Evolutionary conservation across 1,139 yeast genomes (phyloP), one percentile per base, ranked within the genome.

Genomic region (Suhomyces taliae): DNA sequence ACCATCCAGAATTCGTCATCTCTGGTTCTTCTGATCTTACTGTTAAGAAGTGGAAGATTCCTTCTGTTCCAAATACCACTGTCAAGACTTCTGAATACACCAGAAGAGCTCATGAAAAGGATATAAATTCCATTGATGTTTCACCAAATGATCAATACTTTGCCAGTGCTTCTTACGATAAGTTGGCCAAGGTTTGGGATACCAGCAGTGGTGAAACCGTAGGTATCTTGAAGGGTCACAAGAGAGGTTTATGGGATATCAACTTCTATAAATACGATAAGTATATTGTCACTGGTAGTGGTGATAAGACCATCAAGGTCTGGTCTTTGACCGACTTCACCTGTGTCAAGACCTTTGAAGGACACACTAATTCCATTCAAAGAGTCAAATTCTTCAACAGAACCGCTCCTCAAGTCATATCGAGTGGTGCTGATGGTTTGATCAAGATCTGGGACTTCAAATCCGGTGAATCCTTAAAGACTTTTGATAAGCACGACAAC

Each of bases 91-190:
- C 97, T 4, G 86, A 83, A 40, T 93, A 86, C 66, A 93, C 99
- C 0, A 81, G 97, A 72, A 82, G 93, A 60, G 99, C 97, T 0
- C 99, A 93, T 65, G 99, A 93, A 46, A 93, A 93, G 65, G 97
- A 93, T 65, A 91, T 93, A 50, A 95, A 93, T 61, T 81, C 95
- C 4, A 70, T 95, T 44, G 97, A 90, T 54, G 76, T 93, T 2
- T 79, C 97, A 7, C 96, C 97, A 10, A 90, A 91, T 60, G 95
- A 93, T 66, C 87, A 85, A 54, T 74, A 77, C 51, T 83, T 93
- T 60, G 98, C 97, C 1, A 87, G 97, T 5, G 98, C 97, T 1
- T 88, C 97, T n/a, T 96, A 88, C 65, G 99, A 93, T 64, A 88
- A 91, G 59, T 78, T 91, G 4, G 95, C 87, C 52, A 93, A 95